phyloP scores from a whole-genome alignment of 768 basidiomycete species.

The Galerina marginata region DNA sequence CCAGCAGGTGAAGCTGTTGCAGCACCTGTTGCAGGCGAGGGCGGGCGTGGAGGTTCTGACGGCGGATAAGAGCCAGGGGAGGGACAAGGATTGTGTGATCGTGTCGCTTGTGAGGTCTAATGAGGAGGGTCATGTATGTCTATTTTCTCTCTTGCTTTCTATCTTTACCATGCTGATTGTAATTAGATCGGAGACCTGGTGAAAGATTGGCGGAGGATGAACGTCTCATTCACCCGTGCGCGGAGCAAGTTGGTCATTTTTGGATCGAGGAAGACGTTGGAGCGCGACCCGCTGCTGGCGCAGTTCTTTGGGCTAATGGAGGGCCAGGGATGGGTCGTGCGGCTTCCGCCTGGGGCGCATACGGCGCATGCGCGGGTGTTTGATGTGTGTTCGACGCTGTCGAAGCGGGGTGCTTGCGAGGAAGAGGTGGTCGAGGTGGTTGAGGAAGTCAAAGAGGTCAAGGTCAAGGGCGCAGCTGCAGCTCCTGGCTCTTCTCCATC shows the following conservation, averaged over 20 bases:
- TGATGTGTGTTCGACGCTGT: constrained; percentile 16
- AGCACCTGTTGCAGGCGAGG: constrained; percentile 60
- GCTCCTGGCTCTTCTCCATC: background rate
- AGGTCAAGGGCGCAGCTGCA: background rate
- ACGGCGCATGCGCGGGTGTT: constrained; percentile 43
- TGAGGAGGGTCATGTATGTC: constrained; percentile 70
- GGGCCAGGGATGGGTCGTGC: constrained; percentile 69
- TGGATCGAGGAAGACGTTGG: constrained; percentile 83
- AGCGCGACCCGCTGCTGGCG: constrained; percentile 59
- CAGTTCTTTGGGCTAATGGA: constrained; percentile 85
- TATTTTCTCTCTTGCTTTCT: background rate
- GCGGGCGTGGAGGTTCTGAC: constrained; percentile 83
- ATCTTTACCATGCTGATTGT: background rate
- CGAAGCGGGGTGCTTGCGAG: constrained; percentile 16
- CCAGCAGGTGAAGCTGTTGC: constrained; percentile 92
- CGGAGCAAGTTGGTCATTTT: constrained; percentile 89
- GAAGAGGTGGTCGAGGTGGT: background rate
- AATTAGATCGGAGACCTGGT: constrained; percentile 87
- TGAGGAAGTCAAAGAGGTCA: background rate
- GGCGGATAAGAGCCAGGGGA: constrained; percentile 91
- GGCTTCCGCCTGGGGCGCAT: constrained; percentile 61
- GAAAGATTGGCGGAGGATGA: constrained; percentile 95
- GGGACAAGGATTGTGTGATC: constrained; percentile 95
- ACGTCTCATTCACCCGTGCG: constrained; percentile 95
- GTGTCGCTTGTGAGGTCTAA: constrained; percentile 94